Conservation (phyloP, 1,284 basidiomycete species). For the Mycena citricolor region DNA sequence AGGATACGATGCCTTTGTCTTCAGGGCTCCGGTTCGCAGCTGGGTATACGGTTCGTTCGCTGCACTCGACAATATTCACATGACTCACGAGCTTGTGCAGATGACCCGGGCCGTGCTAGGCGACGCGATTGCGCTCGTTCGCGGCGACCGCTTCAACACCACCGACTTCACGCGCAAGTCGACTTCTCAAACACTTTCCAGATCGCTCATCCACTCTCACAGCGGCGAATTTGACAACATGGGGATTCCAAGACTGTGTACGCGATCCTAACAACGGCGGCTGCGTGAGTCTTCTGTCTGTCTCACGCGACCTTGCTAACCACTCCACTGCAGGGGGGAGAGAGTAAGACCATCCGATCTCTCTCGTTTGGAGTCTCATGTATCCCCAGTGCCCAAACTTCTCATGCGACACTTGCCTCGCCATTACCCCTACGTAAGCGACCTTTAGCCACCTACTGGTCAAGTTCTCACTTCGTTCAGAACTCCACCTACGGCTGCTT, state of each 20-base stretch:
- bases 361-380: conserved; percentile 4
- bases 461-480: conserved; percentile 25
- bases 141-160: conserved; percentile 49
- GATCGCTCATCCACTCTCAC: not conserved
- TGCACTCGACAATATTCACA: conserved; percentile 22
- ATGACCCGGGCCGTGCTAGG: conserved; percentile 42
- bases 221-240: conserved; percentile 48
- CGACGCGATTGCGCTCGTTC: conserved; percentile 56
- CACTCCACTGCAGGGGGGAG: conserved; percentile 30
- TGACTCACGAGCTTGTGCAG: conserved; percentile 28
- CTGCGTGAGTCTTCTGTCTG: conserved; percentile 14
- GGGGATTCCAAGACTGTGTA: conserved; percentile 47
- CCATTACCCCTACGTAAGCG: conserved; percentile 43
- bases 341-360: conserved; percentile 28
- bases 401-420: conserved; percentile 48
- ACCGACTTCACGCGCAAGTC: conserved; percentile 48
- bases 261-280: conserved; percentile 40
- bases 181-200: not conserved
- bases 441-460: not conserved
- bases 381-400: conserved; percentile 41
- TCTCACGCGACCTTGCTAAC: not conserved
- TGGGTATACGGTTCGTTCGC: conserved; percentile 45
- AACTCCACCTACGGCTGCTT: conserved; percentile 45
- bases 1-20: conserved; percentile 51
- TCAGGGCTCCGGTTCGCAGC: conserved; percentile 49